phyloP scores from a whole-genome alignment of 306 rosid species.

The Lagenaria siceraria region DNA sequence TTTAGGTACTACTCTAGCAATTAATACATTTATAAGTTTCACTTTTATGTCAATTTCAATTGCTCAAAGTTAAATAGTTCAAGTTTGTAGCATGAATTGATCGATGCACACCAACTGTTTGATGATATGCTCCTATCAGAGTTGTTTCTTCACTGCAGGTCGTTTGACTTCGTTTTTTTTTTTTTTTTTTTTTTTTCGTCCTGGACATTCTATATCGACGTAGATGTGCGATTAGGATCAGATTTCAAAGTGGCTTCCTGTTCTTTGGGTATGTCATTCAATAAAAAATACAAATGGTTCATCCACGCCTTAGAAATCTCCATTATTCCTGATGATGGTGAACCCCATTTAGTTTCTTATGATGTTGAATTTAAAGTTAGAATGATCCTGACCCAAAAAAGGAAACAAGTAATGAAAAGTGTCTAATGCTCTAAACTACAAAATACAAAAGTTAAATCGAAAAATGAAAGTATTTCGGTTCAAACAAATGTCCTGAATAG shows the following conservation, averaged over 20 bases:
- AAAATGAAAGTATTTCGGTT: too few species aligned
- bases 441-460: too few species aligned
- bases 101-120: conserved; percentile 11
- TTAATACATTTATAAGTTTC: background rate
- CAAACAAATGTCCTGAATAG: too few species aligned
- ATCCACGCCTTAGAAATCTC: conserved; percentile 30
- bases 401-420: too few species aligned
- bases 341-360: conserved; percentile 25
- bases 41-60: background rate
- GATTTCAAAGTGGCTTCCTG: background rate
- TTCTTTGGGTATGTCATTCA: conserved; percentile 9
- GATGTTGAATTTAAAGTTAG: conserved; percentile 47
- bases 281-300: conserved; percentile 18
- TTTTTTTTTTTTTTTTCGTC: background rate
- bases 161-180: background rate
- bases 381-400: conserved; percentile 23
- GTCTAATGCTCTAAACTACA: too few species aligned
- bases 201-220: background rate
- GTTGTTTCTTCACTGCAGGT: background rate
- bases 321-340: conserved; percentile 26
- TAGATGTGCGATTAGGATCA: background rate
- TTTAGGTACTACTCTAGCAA: background rate
- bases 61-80: background rate
- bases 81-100: background rate
- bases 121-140: conserved; percentile 10